Conservation (phyloP, 2,329 filamentous ascomycete genomes). For the Aspergillus sp. region DNA sequence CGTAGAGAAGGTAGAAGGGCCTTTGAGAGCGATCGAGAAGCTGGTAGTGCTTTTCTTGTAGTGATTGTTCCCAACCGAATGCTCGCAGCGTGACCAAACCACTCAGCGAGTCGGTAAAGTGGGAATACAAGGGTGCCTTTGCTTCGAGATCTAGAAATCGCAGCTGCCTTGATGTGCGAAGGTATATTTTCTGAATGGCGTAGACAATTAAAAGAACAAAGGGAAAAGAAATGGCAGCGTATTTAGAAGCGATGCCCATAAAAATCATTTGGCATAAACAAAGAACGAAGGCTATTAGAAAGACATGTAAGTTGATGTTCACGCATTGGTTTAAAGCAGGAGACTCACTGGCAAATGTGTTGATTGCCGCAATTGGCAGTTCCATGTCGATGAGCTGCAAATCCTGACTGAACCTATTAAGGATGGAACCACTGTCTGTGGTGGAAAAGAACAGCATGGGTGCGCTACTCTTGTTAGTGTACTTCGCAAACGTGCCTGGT, state of each 20-base stretch:
- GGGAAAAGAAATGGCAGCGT: slow-evolving; percentile 53
- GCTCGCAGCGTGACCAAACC: slow-evolving; percentile 58
- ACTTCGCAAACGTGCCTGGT: slow-evolving; percentile 19
- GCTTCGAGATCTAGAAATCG: slow-evolving; percentile 62
- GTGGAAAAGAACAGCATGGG: slow-evolving; percentile 45
- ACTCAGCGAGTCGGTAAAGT: slow-evolving; percentile 58
- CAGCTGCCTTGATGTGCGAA: slow-evolving; percentile 61
- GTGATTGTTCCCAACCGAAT: slow-evolving; percentile 53
- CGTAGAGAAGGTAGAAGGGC: slow-evolving; percentile 58
- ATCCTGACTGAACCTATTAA: slow-evolving; percentile 48
- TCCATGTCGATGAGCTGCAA: slow-evolving; percentile 46
- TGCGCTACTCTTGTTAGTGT: slow-evolving; percentile 25
- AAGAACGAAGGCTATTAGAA: slow-evolving; percentile 22
- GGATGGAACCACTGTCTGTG: slow-evolving; percentile 42
- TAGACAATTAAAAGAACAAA: slow-evolving; percentile 50
- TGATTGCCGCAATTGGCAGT: slow-evolving; percentile 41
- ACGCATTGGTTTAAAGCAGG: neutral
- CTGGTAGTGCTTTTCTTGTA: slow-evolving; percentile 46
- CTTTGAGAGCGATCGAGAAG: slow-evolving; percentile 56
- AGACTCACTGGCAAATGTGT: slow-evolving; percentile 37
- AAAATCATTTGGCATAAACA: slow-evolving; percentile 50
- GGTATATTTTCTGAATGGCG: slow-evolving; percentile 57
- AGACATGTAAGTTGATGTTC: neutral
- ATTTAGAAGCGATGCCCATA: slow-evolving; percentile 49
- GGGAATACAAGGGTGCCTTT: slow-evolving; percentile 58